Evolutionary conservation across 148 eudicot species (phyloP).

Genomic region (Silene latifolia): DNA sequence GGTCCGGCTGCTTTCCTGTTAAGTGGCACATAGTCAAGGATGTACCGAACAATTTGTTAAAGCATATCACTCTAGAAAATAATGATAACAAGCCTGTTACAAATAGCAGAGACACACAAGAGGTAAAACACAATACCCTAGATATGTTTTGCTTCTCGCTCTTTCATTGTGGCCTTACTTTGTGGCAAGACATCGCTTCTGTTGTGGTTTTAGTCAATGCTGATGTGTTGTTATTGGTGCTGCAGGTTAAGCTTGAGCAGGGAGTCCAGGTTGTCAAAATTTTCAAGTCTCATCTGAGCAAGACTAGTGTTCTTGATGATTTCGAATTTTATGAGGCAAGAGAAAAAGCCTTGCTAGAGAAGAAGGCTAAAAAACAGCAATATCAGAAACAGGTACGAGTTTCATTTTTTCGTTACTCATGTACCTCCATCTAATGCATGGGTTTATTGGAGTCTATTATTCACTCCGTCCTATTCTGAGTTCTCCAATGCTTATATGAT

Average conservation of each 20-base stretch:
- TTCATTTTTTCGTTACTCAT: background rate
- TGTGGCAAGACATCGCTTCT: background rate
- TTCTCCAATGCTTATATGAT: background rate
- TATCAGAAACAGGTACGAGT: constrained; percentile 40
- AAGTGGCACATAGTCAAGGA: constrained; percentile 60
- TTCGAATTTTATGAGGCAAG: constrained; percentile 54
- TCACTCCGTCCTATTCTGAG: background rate
- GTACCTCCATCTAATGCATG: background rate
- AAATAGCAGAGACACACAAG: constrained; percentile 54
- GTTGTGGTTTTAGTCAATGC: background rate
- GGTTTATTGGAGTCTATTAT: too few relatives aligned
- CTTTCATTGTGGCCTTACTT: background rate
- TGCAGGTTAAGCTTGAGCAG: constrained; percentile 56
- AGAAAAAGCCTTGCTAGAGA: constrained; percentile 42
- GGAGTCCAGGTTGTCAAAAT: constrained; percentile 42
- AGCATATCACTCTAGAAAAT: constrained; percentile 43
- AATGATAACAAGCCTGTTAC: constrained; percentile 57
- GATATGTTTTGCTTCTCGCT: background rate
- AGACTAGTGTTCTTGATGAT: constrained; percentile 53
- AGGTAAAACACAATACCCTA: constrained; percentile 20
- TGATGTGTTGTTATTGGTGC: background rate
- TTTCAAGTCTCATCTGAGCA: constrained; percentile 44
- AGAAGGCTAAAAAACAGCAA: constrained; percentile 44
- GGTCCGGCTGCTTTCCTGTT: constrained; percentile 49
- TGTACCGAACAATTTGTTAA: constrained; percentile 45